Evolutionary conservation across 805 yeast species (phyloP).

Genomic region (Lachancea fermentati): DNA sequence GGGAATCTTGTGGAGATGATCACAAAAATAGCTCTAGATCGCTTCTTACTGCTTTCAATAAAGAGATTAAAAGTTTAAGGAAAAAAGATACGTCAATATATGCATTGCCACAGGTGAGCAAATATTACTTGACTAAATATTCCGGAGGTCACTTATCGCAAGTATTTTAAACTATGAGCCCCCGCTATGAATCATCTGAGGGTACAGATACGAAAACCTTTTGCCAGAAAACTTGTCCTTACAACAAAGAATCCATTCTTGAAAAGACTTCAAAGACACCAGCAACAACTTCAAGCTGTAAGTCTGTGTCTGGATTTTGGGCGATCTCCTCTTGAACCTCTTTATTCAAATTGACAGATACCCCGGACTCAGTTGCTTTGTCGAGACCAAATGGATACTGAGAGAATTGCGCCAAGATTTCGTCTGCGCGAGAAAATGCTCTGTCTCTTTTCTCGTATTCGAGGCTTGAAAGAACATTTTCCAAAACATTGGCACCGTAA

Average conservation of each 20-base stretch:
- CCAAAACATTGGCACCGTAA: slow-evolving; percentile 94
- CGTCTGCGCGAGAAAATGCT: slow-evolving; percentile 93
- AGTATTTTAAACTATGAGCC: neutral
- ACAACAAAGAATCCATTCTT: slow-evolving; percentile 84
- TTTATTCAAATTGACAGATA: slow-evolving; percentile 61
- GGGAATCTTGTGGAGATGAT: slow-evolving; percentile 86
- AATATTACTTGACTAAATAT: slow-evolving; percentile 18
- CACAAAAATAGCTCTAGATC: slow-evolving; percentile 33
- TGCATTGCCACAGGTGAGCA: slow-evolving; percentile 11
- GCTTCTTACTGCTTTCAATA: slow-evolving; percentile 41
- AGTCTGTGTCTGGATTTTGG: slow-evolving; percentile 39
- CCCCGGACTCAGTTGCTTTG: slow-evolving; percentile 55
- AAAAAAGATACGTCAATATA: slow-evolving; percentile 14
- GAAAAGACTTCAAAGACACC: slow-evolving; percentile 89
- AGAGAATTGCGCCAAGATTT: slow-evolving; percentile 70
- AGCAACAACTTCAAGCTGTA: slow-evolving; percentile 82
- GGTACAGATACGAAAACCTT: neutral
- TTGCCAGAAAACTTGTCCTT: slow-evolving; percentile 13
- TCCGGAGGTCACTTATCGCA: slow-evolving; percentile 17
- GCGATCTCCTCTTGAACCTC: slow-evolving; percentile 42
- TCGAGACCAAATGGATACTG: slow-evolving; percentile 72
- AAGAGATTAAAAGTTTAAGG: slow-evolving; percentile 17
- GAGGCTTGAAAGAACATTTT: slow-evolving; percentile 71
- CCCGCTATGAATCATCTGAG: neutral
- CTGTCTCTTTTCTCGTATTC: slow-evolving; percentile 86